Evolutionary conservation across 1,284 basidiomycete species (phyloP).

Genomic region (Leccinum glutinopallens): DNA sequence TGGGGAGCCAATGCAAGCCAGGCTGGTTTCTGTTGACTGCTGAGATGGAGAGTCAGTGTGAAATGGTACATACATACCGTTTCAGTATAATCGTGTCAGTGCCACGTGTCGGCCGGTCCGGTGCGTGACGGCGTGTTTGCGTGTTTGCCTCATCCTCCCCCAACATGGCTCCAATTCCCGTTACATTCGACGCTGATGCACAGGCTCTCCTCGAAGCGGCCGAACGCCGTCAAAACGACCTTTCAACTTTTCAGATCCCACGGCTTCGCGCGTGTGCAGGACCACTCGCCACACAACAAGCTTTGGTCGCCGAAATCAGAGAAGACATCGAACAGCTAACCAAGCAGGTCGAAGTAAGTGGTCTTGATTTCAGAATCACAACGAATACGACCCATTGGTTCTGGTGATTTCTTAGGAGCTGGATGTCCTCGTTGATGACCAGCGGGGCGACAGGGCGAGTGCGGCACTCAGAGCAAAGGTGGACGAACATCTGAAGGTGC

Average conservation of each 20-base stretch:
- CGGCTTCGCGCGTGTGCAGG: conserved; percentile 67
- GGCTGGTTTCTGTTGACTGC: background rate
- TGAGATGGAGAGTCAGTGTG: background rate
- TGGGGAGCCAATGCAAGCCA: background rate
- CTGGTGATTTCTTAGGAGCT: conserved; percentile 48
- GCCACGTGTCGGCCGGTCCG: background rate
- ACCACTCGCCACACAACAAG: conserved; percentile 68
- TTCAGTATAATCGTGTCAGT: background rate
- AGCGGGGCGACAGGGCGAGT: conserved; percentile 56
- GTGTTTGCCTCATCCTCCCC: background rate
- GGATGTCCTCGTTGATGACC: conserved; percentile 67
- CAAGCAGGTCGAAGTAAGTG: conserved; percentile 69
- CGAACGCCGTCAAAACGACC: conserved; percentile 61
- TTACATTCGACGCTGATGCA: conserved; percentile 52
- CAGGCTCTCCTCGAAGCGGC: conserved; percentile 51
- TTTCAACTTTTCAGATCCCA: conserved; percentile 73
- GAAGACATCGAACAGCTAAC: conserved; percentile 70
- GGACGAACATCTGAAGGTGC: conserved; percentile 46
- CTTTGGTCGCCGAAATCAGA: conserved; percentile 71
- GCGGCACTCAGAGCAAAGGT: conserved; percentile 54
- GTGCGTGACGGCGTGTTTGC: background rate
- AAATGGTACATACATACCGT: background rate
- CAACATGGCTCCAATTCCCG: conserved; percentile 64
- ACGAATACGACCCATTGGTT: conserved; percentile 11
- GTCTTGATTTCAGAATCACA: background rate